phyloP scores from a whole-genome alignment of 495 filamentous ascomycete genomes.

The Collariella sp. region DNA sequence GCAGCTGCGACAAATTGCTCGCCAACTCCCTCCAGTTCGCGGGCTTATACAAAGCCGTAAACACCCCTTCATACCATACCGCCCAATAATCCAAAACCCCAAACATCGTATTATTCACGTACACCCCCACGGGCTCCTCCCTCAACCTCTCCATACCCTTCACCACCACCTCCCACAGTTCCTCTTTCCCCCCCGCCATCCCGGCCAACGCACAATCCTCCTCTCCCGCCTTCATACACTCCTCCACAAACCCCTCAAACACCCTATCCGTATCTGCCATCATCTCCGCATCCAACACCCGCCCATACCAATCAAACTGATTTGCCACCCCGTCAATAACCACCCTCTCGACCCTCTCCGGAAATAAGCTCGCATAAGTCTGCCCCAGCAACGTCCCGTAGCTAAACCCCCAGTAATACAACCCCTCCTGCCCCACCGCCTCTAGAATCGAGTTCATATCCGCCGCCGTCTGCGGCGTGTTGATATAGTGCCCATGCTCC shows the following conservation, averaged over 20 bases:
- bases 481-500: slow-evolving; percentile 32
- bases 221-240: slow-evolving; percentile 34
- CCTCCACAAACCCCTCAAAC: slow-evolving; percentile 35
- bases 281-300: slow-evolving; percentile 20
- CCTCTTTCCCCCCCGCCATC: slow-evolving; percentile 23
- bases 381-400: slow-evolving; percentile 56
- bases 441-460: slow-evolving; percentile 45
- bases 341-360: slow-evolving; percentile 32
- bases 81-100: slow-evolving; percentile 32
- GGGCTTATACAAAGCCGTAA: slow-evolving; percentile 32
- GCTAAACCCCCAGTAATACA: slow-evolving; percentile 57
- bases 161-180: slow-evolving; percentile 23
- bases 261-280: slow-evolving; percentile 32
- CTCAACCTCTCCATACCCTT: slow-evolving; percentile 20
- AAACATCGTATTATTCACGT: slow-evolving; percentile 33
- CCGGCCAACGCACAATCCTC: slow-evolving; percentile 28
- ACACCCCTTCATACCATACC: slow-evolving; percentile 31
- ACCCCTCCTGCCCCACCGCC: slow-evolving; percentile 31
- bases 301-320: slow-evolving; percentile 33
- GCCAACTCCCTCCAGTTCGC: slow-evolving; percentile 30
- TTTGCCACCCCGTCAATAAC: slow-evolving; percentile 39
- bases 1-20: slow-evolving; percentile 25
- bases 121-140: slow-evolving; percentile 32
- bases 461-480: slow-evolving; percentile 42
- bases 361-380: slow-evolving; percentile 42